Evolutionary conservation across 305 asterid genomes (phyloP), one percentile per base, ranked within the genome.

Genomic region (Ruellia speciosa): DNA sequence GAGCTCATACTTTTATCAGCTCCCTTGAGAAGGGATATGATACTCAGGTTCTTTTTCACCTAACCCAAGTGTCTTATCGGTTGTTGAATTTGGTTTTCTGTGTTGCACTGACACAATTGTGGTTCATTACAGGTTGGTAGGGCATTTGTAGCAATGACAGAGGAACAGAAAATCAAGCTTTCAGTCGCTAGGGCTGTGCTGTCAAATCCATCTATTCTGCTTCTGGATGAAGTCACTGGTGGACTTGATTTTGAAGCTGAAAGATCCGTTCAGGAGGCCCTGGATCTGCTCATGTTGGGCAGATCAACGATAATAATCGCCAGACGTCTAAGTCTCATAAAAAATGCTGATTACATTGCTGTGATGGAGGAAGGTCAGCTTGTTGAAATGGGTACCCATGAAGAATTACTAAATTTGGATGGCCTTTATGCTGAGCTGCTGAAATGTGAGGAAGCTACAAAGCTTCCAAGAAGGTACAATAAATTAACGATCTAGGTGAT

Each of bases 291-390:
- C 69, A 93, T 93, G 99, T 71, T 93, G 70, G 96, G 99, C 18
- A 81, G 99, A 74, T 93, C 99, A 62, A 93, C 97, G 28, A 88
- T 93, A 68, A 93, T 93, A 64, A 93, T 93, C 49, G 99, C 99
- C 57, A 85, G 99, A 63, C 85, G 94, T 62, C 83, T 93, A 57
- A 88, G 96, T 74, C 86, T 93, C 47, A 88, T 93, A 60, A 84
- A 80, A 73, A 93, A 88, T 79, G 97, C 99, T 63, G 96, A 93
- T 79, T 93, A 82, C 77, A 93, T 93, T 66, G 97, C 97, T 37
- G 99, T 93, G 60, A 93, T 93, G 99, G 99, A 93, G 78, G 99
- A 93, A 83, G 99, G 97, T 13, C 99, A 93, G 65, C 86, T 88
- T 46, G 97, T 93, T 69, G 99, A 93, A 81, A 93, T 93, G 97